Base-by-base conservation (phyloP, 2,329 filamentous ascomycete species). In the Curvularia sp. region DNA sequence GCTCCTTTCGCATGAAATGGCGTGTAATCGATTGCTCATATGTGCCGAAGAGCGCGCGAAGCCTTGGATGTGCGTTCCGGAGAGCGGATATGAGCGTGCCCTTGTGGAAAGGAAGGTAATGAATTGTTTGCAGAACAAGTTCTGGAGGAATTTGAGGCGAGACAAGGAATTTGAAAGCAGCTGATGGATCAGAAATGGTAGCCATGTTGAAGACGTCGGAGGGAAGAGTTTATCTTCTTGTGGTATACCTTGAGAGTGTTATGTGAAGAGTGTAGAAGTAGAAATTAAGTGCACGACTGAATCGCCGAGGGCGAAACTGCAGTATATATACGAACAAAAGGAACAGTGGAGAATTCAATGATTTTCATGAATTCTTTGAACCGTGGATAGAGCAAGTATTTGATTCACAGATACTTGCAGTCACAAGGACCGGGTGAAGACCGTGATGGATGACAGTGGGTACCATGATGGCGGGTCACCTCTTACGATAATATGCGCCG, bases 11-110 rank as follows among this genome's bases (percentile, higher is more conserved):
- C 39, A 70, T 63, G 43, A 74, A 73, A 15, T 28, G 44, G 10
- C 60, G 52, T 1, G 68, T 69, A 10, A 74, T 63, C 0, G 72
- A 74, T 31, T 55, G 55, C 43, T 76, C 67, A 48, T 75, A 73
- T 13, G 57, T 66, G 2, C 20, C 26, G 50, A 76, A 55, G 1
- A 74, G 38, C 2, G 54, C 42, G 3, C 55, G 50, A 24, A 75
- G 39, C 3, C 66, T 58, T 3, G 68, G 62, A 41, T 73, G 65
- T 4, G 66, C 60, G 18, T 35, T 50, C 15, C 61, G 54, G 2
- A 75, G 65, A 30, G 55, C 61, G 30, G 56, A 24, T 4, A 74
- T 60, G 20, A 60, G 53, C 20, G 56, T 56, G n/a, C 67, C 69
- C n/a, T 70, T 61, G 13, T 61, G 48, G 33, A 72, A 73, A 0